Evolutionary conservation across 2,329 filamentous ascomycete genomes (phyloP).

Genomic region (Cercospora nicotianae): DNA sequence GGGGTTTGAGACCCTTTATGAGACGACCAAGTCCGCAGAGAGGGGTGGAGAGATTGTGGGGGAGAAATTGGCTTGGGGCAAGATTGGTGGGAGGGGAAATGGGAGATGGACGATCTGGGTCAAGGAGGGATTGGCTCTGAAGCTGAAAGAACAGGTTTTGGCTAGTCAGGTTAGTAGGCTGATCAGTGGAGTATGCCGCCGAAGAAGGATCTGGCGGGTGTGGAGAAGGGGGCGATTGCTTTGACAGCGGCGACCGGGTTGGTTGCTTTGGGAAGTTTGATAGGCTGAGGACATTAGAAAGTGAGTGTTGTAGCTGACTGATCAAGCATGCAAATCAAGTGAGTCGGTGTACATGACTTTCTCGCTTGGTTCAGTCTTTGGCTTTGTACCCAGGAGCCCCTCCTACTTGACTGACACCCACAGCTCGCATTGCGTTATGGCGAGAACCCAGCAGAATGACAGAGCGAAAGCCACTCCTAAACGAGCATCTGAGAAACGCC

Average conservation of each 20-base stretch:
- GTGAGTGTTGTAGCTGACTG: neutral
- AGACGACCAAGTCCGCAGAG: neutral
- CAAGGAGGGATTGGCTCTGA: neutral
- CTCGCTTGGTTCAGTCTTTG: neutral
- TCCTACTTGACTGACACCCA: neutral
- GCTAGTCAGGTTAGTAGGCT: slow-evolving; percentile 9
- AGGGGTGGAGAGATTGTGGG: neutral
- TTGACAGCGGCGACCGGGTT: neutral
- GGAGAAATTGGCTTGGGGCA: slow-evolving; percentile 4
- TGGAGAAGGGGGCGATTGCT: neutral
- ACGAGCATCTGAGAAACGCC: neutral
- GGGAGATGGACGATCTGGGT: neutral
- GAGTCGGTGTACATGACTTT: neutral
- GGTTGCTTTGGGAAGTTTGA: neutral
- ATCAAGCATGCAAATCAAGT: neutral
- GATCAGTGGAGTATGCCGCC: slow-evolving; percentile 3
- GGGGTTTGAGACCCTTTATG: slow-evolving; percentile 7
- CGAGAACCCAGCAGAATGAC: neutral
- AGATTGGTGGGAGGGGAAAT: neutral
- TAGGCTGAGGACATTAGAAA: neutral
- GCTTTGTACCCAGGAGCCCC: neutral
- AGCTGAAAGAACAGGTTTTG: slow-evolving; percentile 4
- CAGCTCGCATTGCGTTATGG: neutral
- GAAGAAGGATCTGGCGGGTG: neutral
- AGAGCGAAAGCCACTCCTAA: neutral